A percentile compares a stretch with the other conserved stretches of the same genome.
Conservation (phyloP, 495 filamentous ascomycete genomes). For the Aspergillus taichungensis region DNA sequence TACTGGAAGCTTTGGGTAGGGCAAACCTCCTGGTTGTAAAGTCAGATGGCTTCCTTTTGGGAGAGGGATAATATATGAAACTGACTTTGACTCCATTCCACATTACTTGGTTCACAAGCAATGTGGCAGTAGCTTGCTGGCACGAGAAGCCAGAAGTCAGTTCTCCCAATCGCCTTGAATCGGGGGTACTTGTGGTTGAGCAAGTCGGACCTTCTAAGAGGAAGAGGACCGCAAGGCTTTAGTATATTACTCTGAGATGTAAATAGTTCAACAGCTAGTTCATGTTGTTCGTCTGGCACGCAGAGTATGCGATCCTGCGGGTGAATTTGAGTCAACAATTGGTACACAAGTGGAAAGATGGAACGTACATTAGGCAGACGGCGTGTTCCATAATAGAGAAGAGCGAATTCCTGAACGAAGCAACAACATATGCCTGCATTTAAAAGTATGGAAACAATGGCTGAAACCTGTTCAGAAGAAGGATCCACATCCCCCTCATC, state of each 20-base stretch:
- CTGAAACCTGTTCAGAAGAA: neutral
- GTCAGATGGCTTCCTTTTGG: neutral
- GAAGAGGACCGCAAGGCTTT: constrained; percentile 1
- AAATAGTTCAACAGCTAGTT: neutral
- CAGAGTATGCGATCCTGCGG: constrained; percentile 2
- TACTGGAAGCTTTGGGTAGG: constrained; percentile 2
- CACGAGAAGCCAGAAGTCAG: neutral
- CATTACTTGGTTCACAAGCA: neutral
- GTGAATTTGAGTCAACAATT: neutral
- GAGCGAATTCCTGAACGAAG: neutral
- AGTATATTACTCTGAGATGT: constrained; percentile 1
- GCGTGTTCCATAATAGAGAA: neutral
- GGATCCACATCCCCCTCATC: neutral
- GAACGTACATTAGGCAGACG: neutral
- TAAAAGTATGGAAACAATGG: neutral
- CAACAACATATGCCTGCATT: neutral
- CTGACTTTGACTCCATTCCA: constrained; percentile 1
- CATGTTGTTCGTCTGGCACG: neutral
- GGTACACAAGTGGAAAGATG: neutral
- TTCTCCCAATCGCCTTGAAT: constrained; percentile 1
- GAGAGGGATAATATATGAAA: neutral
- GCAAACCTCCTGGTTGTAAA: neutral
- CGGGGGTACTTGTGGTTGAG: constrained; percentile 3
- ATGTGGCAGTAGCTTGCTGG: constrained; percentile 4
- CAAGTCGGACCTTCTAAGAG: neutral